Conservation (phyloP, 2,329 filamentous ascomycete species). For the Cercospora zeina region DNA sequence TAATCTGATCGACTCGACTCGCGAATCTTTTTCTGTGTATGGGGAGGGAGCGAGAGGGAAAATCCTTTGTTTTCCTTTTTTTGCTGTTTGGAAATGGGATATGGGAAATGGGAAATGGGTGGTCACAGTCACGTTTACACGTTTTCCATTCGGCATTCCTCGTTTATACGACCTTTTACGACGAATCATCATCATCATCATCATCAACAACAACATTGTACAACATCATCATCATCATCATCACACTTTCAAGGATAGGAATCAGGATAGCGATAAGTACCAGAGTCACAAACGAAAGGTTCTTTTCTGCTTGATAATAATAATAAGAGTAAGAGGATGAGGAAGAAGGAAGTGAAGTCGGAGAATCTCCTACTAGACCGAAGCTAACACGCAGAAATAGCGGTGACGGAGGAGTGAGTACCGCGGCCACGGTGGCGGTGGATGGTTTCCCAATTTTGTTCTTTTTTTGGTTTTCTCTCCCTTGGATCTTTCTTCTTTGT, state of each 20-base stretch:
- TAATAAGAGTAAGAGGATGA: no score
- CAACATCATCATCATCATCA: no score
- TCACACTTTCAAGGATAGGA: no score
- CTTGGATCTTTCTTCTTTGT: conserved; percentile 5
- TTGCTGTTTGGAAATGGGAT: neutral
- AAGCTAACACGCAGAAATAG: neutral
- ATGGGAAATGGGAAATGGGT: neutral
- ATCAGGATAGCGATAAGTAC: no score
- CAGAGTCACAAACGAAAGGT: no score
- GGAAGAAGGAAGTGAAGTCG: neutral
- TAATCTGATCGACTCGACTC: conserved; percentile 21
- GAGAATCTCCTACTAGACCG: no score
- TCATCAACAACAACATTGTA: no score
- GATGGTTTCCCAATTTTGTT: no score
- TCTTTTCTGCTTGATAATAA: no score
- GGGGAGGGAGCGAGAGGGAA: neutral
- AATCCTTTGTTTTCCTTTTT: conserved; percentile 12
- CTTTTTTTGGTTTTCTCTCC: neutral
- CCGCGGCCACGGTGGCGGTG: conserved; percentile 29
- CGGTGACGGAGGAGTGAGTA: conserved; percentile 30
- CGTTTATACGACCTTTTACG: conserved; percentile 29
- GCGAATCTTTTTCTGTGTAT: conserved; percentile 17
- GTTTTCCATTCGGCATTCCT: conserved; percentile 21
- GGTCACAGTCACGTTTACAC: conserved; percentile 12
- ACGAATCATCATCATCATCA: neutral